Conservation (phyloP, 78 protist species). For the Dictyostelium intermedium region DNA sequence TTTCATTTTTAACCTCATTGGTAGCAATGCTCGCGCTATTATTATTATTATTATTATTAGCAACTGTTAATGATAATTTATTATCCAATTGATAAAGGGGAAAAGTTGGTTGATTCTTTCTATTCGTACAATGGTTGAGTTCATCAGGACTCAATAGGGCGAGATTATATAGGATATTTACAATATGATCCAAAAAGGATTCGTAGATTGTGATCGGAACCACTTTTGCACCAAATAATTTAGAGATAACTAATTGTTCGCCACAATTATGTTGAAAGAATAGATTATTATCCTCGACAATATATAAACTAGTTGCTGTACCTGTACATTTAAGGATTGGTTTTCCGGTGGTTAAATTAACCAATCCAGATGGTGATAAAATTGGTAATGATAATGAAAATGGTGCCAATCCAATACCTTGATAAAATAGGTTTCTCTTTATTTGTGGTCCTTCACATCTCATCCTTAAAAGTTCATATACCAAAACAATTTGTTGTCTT, state of each 20-base stretch:
- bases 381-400: background rate
- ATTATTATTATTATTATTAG: no score
- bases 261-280: constrained; percentile 5
- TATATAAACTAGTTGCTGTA: background rate
- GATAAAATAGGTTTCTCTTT: background rate
- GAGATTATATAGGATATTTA: background rate
- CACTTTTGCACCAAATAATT: background rate
- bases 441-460: background rate
- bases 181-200: background rate
- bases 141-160: background rate
- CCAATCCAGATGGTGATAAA: background rate
- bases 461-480: background rate
- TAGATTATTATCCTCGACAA: background rate
- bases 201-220: background rate
- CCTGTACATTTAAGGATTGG: background rate
- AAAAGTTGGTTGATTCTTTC: background rate
- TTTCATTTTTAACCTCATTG: background rate
- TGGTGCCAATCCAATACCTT: background rate
- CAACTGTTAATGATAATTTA: background rate
- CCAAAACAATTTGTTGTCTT: background rate
- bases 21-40: background rate
- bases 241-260: background rate
- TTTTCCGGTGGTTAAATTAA: background rate
- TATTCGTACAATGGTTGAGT: background rate
- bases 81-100: background rate